Evolutionary conservation across 2,329 filamentous ascomycete genomes (phyloP).

Genomic region (Fonsecaea pugnacius): DNA sequence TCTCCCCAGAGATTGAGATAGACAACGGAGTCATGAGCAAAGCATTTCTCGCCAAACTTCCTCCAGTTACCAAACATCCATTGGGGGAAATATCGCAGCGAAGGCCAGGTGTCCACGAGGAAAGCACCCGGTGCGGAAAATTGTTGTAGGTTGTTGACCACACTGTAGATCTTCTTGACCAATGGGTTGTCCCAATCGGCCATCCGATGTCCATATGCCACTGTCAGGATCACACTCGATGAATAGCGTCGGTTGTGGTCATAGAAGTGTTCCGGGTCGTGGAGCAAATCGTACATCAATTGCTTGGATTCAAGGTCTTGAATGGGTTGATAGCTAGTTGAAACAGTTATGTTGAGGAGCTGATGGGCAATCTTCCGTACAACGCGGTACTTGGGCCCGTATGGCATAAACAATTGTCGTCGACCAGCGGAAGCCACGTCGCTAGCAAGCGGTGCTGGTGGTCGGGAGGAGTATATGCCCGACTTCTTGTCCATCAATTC

Average conservation of each 20-base stretch:
- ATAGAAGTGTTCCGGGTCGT: conserved; percentile 49
- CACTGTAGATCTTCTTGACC: conserved; percentile 53
- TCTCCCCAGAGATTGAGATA: conserved; percentile 31
- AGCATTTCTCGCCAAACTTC: conserved; percentile 28
- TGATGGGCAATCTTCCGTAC: conserved; percentile 51
- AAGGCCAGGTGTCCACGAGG: conserved; percentile 52
- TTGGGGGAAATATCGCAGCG: conserved; percentile 51
- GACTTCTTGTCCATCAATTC: conserved; percentile 56
- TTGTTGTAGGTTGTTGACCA: conserved; percentile 54
- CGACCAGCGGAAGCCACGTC: conserved; percentile 44
- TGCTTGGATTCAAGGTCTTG: conserved; percentile 57
- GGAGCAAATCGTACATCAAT: conserved; percentile 51
- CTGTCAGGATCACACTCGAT: conserved; percentile 55
- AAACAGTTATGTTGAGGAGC: conserved; percentile 51
- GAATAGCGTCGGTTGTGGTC: conserved; percentile 55
- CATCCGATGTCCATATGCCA: conserved; percentile 58
- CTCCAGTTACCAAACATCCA: conserved; percentile 33
- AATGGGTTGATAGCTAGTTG: conserved; percentile 53
- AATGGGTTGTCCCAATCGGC: conserved; percentile 48
- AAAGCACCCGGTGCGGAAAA: conserved; percentile 52
- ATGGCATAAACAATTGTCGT: conserved; percentile 55
- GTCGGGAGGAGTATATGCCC: conserved; percentile 47
- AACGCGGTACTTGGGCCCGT: conserved; percentile 54
- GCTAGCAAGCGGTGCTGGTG: conserved; percentile 37
- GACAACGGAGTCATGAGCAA: conserved; percentile 27